Evolutionary conservation across 2,329 filamentous ascomycete genomes (phyloP), one percentile per base, ranked within the genome.

Genomic region (Shiraia bambusicola): DNA sequence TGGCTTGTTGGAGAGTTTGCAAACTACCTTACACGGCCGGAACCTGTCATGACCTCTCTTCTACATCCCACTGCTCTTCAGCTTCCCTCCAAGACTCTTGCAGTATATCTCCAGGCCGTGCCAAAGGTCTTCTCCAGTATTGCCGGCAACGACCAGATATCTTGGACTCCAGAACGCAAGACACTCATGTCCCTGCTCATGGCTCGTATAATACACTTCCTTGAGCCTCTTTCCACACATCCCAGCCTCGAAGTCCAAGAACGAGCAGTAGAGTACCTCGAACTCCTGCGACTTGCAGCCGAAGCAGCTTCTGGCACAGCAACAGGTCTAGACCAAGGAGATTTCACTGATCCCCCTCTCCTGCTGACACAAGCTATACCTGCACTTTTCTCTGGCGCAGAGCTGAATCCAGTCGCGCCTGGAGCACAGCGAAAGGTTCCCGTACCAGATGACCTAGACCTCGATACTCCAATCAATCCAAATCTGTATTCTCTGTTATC

Each of bases 241-340:
- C 91, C 92, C 0, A 88, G 84, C 57, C 76, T 98, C 1, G 93
- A 98, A 64, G 90, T 98, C 3, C 93, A 98, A 69, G 93, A 97
- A 67, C 82, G 93, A 42, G 86, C 91, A 3, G 91, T 96, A 1
- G 91, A 96, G 63, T 94, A 95, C 56, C 79, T 90, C 0, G 93
- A 98, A 64, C 76, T 97, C 10, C 81, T 97, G 59, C 89, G 89
- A 44, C 76, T 98, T 31, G 89, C 88, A 2, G 83, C 84, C 1
- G 93, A 98, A 71, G 90, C 92, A 11, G 81, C 81, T 3, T 79
- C 83, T 7, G 82, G 77, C 1, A 86, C 91, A 47, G 76, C 80
- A 9, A 72, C 79, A 15, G 64, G 66, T 7, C 40, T 49, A 0
- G 79, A 82, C 10, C 76, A 81, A 7, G 82, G 83, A 42, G 83